Percentiles rank a stretch among this genome's conserved stretches.
phyloP scores from a whole-genome alignment of 2,329 filamentous ascomycete species.

The Aspergillus texensis region DNA sequence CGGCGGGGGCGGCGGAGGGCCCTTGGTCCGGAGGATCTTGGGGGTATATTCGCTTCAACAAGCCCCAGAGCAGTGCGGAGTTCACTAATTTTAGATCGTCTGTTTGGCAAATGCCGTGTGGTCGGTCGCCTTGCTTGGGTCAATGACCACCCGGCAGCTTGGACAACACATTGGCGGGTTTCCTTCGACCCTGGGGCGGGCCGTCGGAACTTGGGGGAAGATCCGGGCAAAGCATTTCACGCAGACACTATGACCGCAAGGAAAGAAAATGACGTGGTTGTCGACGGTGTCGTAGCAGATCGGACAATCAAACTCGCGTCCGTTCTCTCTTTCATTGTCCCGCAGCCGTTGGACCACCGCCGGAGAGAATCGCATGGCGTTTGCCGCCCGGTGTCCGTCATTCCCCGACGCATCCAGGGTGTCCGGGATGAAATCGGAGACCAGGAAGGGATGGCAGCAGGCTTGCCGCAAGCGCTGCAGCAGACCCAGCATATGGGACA shows the following conservation, averaged over 20 bases:
- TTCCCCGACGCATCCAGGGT: not conserved
- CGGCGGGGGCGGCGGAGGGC: not conserved
- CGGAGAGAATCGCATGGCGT: not conserved
- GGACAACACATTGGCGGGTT: not conserved
- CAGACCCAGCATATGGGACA: not conserved
- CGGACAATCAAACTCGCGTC: not conserved
- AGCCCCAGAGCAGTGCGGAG: not conserved
- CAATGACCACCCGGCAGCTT: not conserved
- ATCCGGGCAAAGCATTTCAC: not conserved
- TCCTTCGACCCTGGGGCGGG: too few species aligned
- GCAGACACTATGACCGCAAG: not conserved
- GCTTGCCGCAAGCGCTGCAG: not conserved
- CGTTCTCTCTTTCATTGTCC: not conserved
- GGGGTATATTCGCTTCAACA: slow-evolving; percentile 6
- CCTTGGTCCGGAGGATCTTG: not conserved
- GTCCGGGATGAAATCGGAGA: not conserved
- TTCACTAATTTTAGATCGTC: slow-evolving; percentile 4
- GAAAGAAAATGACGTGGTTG: not conserved
- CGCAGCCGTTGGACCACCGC: not conserved
- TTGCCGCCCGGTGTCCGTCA: not conserved
- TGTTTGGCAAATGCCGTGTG: not conserved
- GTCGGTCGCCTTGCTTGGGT: not conserved
- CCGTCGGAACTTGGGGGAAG: too few species aligned
- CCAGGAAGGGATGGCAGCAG: not conserved
- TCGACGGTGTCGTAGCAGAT: not conserved